Conservation (phyloP, 2,329 filamentous ascomycete genomes). For the Alternaria panax region DNA sequence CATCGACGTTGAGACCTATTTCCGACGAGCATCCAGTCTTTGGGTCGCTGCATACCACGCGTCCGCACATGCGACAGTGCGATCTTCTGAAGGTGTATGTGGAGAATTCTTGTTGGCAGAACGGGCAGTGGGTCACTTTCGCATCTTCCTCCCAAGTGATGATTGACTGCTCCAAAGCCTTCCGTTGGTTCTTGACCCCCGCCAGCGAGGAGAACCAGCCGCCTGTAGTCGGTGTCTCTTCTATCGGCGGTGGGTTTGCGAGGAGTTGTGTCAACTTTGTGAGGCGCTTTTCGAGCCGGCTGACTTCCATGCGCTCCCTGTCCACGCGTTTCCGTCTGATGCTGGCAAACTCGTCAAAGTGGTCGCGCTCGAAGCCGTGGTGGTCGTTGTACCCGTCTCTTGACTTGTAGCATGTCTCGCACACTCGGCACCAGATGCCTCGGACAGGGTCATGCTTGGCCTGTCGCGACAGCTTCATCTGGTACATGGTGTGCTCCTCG, state of each 20-base stretch:
- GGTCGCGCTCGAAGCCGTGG: slow-evolving; percentile 72
- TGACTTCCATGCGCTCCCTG: slow-evolving; percentile 84
- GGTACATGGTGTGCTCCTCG: slow-evolving; percentile 98
- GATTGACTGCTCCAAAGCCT: slow-evolving; percentile 85
- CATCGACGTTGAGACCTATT: slow-evolving; percentile 78
- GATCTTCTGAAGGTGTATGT: slow-evolving; percentile 92
- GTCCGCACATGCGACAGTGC: slow-evolving; percentile 92
- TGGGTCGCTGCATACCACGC: slow-evolving; percentile 89
- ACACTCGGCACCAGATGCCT: slow-evolving; percentile 92
- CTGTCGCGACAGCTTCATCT: slow-evolving; percentile 94
- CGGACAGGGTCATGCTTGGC: slow-evolving; percentile 89
- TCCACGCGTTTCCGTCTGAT: slow-evolving; percentile 82
- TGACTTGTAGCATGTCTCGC: slow-evolving; percentile 99
- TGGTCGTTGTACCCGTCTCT: slow-evolving; percentile 95
- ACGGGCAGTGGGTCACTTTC: slow-evolving; percentile 80
- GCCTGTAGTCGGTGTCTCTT: slow-evolving; percentile 61
- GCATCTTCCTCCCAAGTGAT: slow-evolving; percentile 96
- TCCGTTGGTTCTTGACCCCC: slow-evolving; percentile 72
- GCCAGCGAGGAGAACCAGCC: slow-evolving; percentile 65
- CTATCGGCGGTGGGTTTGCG: slow-evolving; percentile 72
- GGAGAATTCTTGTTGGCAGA: slow-evolving; percentile 95
- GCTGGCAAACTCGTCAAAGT: slow-evolving; percentile 72
- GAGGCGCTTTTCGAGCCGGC: slow-evolving; percentile 87
- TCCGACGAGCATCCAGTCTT: slow-evolving; percentile 85
- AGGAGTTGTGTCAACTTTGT: slow-evolving; percentile 88